Percentiles rank a stretch among this genome's conserved stretches.
Conservation (phyloP, 75 land plant genomes). For the Pseudotsuga menziesii region DNA sequence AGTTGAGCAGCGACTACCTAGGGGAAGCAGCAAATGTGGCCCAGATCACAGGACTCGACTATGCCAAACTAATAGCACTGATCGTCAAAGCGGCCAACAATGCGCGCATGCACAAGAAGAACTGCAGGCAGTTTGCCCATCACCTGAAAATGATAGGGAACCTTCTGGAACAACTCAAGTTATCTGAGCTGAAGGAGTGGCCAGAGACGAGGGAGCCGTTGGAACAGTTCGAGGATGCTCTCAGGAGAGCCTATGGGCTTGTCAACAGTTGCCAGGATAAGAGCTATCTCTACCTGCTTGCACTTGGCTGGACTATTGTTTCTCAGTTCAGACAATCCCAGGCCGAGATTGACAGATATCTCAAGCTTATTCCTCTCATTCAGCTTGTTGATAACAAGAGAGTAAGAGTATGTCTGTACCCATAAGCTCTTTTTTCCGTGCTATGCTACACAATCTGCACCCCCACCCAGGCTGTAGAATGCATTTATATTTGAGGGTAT, state of each 20-base stretch:
- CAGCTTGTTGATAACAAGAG: conserved; percentile 77
- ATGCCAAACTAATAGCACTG: conserved; percentile 58
- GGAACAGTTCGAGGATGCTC: conserved; percentile 85
- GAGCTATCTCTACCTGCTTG: conserved; percentile 84
- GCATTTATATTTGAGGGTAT: background rate
- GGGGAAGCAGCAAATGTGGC: conserved; percentile 73
- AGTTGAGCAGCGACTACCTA: conserved; percentile 42
- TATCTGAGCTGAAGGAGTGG: conserved; percentile 30
- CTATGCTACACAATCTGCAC: background rate
- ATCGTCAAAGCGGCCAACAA: conserved; percentile 73
- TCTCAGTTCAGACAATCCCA: conserved; percentile 82
- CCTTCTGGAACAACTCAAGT: conserved; percentile 32
- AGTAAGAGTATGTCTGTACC: conserved; percentile 36
- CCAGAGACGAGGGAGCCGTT: conserved; percentile 78
- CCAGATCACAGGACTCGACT: conserved; percentile 76
- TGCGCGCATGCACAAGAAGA: conserved; percentile 87
- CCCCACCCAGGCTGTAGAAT: background rate
- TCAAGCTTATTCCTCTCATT: conserved; percentile 78
- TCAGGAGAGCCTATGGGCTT: conserved; percentile 62
- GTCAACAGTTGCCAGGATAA: conserved; percentile 83
- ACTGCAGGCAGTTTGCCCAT: conserved; percentile 40
- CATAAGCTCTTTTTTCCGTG: background rate
- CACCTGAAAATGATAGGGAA: conserved; percentile 45
- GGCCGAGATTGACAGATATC: conserved; percentile 79
- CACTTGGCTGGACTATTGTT: conserved; percentile 94